These are phyloP conservation scores for Pseudozyma tsukubaensis DNA, from an alignment of 1,284 basidiomycete species.

Conservation along the genomic window DNA sequence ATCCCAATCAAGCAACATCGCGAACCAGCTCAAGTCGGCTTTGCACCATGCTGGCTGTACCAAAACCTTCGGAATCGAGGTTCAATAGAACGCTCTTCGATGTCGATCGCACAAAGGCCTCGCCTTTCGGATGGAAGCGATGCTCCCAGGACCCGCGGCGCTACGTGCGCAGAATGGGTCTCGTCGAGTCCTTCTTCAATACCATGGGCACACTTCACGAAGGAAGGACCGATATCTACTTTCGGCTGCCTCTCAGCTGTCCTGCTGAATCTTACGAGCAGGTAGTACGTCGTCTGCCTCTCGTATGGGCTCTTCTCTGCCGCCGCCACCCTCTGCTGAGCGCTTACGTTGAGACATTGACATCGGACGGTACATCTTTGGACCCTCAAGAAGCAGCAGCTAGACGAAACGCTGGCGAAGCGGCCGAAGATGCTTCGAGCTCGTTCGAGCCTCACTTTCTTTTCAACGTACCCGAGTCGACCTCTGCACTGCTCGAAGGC, in stretches of 20 bases:
- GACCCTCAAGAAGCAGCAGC: slow-evolving; percentile 27
- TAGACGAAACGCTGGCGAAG: slow-evolving; percentile 31
- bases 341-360: slow-evolving; percentile 30
- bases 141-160: slow-evolving; percentile 12
- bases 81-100: slow-evolving; percentile 42
- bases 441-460: slow-evolving; percentile 51
- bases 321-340: slow-evolving; percentile 39
- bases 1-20: neutral
- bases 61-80: slow-evolving; percentile 17
- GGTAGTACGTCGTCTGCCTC: slow-evolving; percentile 31
- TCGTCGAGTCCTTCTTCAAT: slow-evolving; percentile 50
- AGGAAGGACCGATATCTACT: slow-evolving; percentile 48
- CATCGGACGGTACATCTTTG: slow-evolving; percentile 20
- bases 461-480: slow-evolving; percentile 22
- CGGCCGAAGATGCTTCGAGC: slow-evolving; percentile 34
- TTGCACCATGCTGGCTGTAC: slow-evolving; percentile 27
- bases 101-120: slow-evolving; percentile 37
- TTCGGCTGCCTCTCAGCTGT: slow-evolving; percentile 34
- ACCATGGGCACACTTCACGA: slow-evolving; percentile 48
- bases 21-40: neutral
- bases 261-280: slow-evolving; percentile 12
- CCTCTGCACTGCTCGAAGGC: slow-evolving; percentile 22
- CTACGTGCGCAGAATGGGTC: slow-evolving; percentile 43
- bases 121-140: slow-evolving; percentile 43
- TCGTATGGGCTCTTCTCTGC: slow-evolving; percentile 45